phyloP scores from a whole-genome alignment of 164 flowering plant genomes.

The Magnolia changhungtana region DNA sequence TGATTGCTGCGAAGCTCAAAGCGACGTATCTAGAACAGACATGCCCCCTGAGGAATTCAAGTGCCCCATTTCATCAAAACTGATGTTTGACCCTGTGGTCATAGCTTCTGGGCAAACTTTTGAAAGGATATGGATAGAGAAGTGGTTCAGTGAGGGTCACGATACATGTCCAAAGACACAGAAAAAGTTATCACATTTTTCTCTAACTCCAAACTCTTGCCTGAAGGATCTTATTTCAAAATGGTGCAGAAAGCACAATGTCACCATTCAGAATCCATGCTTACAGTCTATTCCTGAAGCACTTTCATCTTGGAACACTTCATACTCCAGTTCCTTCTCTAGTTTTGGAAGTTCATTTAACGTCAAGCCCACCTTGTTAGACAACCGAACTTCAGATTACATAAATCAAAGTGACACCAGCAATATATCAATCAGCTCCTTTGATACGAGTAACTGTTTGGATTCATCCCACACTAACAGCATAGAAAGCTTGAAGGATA shows the following conservation, averaged over 20 bases:
- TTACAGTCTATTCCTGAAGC: too few relatives aligned
- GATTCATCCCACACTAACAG: constrained; percentile 27
- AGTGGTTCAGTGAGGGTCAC: constrained; percentile 75
- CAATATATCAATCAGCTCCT: constrained; percentile 47
- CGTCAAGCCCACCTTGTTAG: constrained; percentile 24
- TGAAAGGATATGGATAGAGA: constrained; percentile 74
- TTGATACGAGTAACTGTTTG: constrained; percentile 35
- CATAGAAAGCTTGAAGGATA: constrained; percentile 12
- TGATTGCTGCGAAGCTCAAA: constrained; percentile 18
- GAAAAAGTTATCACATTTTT: too few relatives aligned
- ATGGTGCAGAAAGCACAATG: too few relatives aligned
- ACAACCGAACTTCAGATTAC: neutral
- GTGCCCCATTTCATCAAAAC: constrained; percentile 61
- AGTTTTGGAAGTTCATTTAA: constrained; percentile 54
- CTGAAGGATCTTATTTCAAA: too few relatives aligned
- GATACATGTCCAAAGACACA: too few relatives aligned
- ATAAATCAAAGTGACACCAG: constrained; percentile 44
- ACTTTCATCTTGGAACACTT: constrained; percentile 10
- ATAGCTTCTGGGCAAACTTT: constrained; percentile 82
- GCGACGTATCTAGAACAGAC: constrained; percentile 8
- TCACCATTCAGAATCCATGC: too few relatives aligned
- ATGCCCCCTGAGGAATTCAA: constrained; percentile 56
- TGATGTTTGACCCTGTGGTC: constrained; percentile 84
- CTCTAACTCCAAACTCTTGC: too few relatives aligned
- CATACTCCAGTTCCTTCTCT: constrained; percentile 22